A percentile compares a stretch with the other conserved stretches of the same genome.
phyloP scores from a whole-genome alignment of 1,284 basidiomycete species.

The Ganoderma sinense region DNA sequence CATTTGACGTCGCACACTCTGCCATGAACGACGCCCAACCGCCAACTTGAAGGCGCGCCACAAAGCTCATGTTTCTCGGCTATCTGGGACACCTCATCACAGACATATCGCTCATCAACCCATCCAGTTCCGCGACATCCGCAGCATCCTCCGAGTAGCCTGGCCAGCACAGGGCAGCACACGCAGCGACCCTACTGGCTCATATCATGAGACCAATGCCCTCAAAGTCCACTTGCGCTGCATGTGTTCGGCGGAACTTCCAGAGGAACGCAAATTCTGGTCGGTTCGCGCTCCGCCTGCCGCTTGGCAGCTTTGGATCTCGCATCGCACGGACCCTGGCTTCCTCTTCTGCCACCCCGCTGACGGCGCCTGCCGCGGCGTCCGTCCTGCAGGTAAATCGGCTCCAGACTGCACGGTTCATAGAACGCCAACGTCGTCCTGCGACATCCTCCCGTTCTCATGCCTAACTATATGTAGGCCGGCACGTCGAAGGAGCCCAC shows the following conservation, averaged over 20 bases:
- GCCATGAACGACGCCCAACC: background rate
- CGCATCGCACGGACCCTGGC: slow-evolving; percentile 4
- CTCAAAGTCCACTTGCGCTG: slow-evolving; percentile 16
- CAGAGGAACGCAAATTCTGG: slow-evolving; percentile 20
- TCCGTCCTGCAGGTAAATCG: slow-evolving; percentile 17
- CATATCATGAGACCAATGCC: background rate
- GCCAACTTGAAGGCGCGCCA: background rate
- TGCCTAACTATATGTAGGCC: background rate
- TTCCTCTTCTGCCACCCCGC: slow-evolving; percentile 4
- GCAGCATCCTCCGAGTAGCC: background rate
- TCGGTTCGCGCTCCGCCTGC: background rate
- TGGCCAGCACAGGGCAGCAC: background rate
- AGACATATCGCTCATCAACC: background rate
- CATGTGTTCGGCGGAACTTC: slow-evolving; percentile 14
- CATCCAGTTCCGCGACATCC: background rate
- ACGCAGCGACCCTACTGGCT: background rate
- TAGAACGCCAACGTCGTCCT: background rate
- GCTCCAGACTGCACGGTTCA: slow-evolving; percentile 12
- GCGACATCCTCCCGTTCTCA: slow-evolving; percentile 3
- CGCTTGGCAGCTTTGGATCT: background rate
- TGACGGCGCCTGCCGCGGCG: background rate
- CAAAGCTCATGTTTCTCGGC: background rate
- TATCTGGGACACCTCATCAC: background rate
- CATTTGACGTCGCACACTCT: background rate
- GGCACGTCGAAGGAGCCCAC: background rate